phyloP scores from a whole-genome alignment of 2,329 filamentous ascomycete species.

The Aureobasidium lini region DNA sequence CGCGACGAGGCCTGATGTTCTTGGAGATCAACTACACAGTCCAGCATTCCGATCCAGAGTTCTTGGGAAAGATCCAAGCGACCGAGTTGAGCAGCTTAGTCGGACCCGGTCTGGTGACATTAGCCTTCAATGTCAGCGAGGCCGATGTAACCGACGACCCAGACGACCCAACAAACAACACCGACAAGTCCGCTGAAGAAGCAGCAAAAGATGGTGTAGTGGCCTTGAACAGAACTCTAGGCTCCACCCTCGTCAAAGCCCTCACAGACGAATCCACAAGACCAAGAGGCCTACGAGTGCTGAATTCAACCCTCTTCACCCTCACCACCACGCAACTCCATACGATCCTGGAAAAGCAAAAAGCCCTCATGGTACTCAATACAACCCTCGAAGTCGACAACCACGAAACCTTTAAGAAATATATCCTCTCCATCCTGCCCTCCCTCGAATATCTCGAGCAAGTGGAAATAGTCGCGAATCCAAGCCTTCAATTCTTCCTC shows the following conservation, averaged over 20 bases:
- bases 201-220: constrained; percentile 29
- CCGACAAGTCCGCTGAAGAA: constrained; percentile 23
- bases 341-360: constrained; percentile 30
- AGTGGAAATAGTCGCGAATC: constrained; percentile 34
- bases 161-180: constrained; percentile 18
- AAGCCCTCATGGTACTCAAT: constrained; percentile 32
- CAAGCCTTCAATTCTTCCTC: constrained; percentile 31
- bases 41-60: constrained; percentile 37
- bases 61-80: constrained; percentile 34
- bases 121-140: constrained; percentile 31
- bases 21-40: constrained; percentile 42
- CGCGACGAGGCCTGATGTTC: constrained; percentile 32
- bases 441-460: constrained; percentile 30
- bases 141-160: constrained; percentile 25
- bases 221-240: constrained; percentile 29
- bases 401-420: constrained; percentile 28
- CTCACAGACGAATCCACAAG: constrained; percentile 28
- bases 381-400: constrained; percentile 31
- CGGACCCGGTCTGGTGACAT: constrained; percentile 31
- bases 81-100: constrained; percentile 30
- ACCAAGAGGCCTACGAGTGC: constrained; percentile 28
- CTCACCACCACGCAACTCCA: constrained; percentile 29
- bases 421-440: constrained; percentile 27
- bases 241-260: constrained; percentile 24
- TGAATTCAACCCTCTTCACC: constrained; percentile 38